phyloP scores from a whole-genome alignment of 2,329 filamentous ascomycete species.

The Biscogniauxia sp. region DNA sequence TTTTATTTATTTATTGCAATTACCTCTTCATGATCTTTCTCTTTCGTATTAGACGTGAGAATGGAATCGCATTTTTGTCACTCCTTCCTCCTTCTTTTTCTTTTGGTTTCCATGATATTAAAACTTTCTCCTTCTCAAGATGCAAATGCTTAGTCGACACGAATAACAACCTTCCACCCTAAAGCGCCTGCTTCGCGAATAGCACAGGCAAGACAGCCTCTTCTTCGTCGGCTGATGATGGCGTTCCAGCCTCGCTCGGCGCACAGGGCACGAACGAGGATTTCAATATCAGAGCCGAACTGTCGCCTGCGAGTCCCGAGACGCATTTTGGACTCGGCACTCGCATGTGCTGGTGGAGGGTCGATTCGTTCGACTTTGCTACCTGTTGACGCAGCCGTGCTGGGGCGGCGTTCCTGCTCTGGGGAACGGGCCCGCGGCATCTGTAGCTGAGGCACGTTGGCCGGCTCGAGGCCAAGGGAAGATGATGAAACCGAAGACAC shows the following conservation, averaged over 20 bases:
- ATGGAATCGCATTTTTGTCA: background rate
- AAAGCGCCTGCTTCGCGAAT: constrained; percentile 72
- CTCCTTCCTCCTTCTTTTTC: background rate
- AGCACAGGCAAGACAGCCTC: constrained; percentile 71
- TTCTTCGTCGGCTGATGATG: constrained; percentile 62
- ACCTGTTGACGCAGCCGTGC: constrained; percentile 25
- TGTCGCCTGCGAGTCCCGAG: constrained; percentile 56
- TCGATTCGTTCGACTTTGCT: constrained; percentile 31
- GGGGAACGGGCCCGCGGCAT: constrained; percentile 19
- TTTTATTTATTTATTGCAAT: no score
- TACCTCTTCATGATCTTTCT: background rate
- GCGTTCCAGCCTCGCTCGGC: constrained; percentile 74
- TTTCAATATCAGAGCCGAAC: constrained; percentile 64
- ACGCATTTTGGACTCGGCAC: constrained; percentile 50
- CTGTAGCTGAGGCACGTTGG: constrained; percentile 21
- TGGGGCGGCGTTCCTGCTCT: constrained; percentile 25
- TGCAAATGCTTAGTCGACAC: constrained; percentile 44
- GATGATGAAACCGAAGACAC: constrained; percentile 39
- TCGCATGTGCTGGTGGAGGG: constrained; percentile 16
- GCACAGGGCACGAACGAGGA: constrained; percentile 70
- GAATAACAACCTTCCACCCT: constrained; percentile 65
- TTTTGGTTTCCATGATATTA: background rate
- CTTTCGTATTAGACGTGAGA: background rate
- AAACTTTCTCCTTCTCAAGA: background rate
- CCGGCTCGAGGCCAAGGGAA: constrained; percentile 30